phyloP scores from a whole-genome alignment of 768 basidiomycete genomes.

The Cystobasidium tubakii region DNA sequence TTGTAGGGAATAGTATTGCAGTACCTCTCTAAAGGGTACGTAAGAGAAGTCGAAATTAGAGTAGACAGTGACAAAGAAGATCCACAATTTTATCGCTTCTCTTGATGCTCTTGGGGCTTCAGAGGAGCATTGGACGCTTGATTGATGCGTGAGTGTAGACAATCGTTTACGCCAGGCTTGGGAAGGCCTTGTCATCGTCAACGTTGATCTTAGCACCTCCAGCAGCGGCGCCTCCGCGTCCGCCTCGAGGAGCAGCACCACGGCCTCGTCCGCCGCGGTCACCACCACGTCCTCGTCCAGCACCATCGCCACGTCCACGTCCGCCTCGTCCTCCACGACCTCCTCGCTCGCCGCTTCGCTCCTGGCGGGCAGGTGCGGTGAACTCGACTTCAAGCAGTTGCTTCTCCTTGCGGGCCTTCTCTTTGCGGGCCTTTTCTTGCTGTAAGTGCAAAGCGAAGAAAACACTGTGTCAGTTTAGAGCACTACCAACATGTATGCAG shows the following conservation, averaged over 20 bases:
- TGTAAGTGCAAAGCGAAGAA: background rate
- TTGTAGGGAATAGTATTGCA: background rate
- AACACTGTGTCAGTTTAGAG: background rate
- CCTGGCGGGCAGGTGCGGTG: slow-evolving; percentile 69
- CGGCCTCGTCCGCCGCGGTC: slow-evolving; percentile 51
- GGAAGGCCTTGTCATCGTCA: slow-evolving; percentile 46
- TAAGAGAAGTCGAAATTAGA: slow-evolving; percentile 5
- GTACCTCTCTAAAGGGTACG: slow-evolving; percentile 4
- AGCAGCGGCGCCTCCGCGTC: slow-evolving; percentile 35
- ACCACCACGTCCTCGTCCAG: slow-evolving; percentile 51
- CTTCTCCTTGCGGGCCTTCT: slow-evolving; percentile 67
- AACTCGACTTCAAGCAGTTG: slow-evolving; percentile 86
- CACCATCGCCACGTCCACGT: slow-evolving; percentile 40
- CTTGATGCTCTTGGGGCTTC: background rate
- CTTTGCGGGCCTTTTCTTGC: slow-evolving; percentile 51
- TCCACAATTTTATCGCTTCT: background rate
- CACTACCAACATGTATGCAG: background rate
- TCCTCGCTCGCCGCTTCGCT: slow-evolving; percentile 55
- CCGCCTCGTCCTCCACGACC: slow-evolving; percentile 54
- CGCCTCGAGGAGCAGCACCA: slow-evolving; percentile 31
- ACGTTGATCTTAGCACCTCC: slow-evolving; percentile 40
- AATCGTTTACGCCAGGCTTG: slow-evolving; percentile 44
- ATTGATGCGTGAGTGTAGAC: background rate
- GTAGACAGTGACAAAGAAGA: background rate
- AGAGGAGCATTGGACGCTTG: background rate